Conservation (phyloP, 2,329 filamentous ascomycete genomes). For the Clarireedia hainanense region DNA sequence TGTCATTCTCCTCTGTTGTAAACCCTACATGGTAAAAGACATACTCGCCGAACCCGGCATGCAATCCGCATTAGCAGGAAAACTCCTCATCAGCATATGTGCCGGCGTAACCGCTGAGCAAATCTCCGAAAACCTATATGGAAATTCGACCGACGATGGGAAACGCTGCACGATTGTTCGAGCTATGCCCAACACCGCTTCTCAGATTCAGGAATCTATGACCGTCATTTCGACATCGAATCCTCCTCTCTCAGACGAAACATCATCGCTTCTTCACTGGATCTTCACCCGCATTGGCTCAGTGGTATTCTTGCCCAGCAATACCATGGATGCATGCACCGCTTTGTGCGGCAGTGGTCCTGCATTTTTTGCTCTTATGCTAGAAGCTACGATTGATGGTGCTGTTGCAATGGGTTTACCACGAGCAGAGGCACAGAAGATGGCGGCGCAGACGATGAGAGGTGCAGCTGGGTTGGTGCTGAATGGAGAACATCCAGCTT, state of each 20-base stretch:
- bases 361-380: conserved; percentile 63
- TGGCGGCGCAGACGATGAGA: conserved; percentile 74
- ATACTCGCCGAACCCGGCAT: conserved; percentile 63
- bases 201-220: conserved; percentile 73
- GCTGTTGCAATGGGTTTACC: conserved; percentile 74
- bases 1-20: conserved; percentile 71
- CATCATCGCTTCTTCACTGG: conserved; percentile 57
- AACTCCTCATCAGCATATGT: conserved; percentile 74
- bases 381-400: conserved; percentile 70
- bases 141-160: conserved; percentile 29
- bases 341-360: conserved; percentile 68
- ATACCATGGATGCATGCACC: conserved; percentile 64
- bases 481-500: conserved; percentile 63
- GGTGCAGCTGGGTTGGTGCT: conserved; percentile 64
- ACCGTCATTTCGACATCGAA: conserved; percentile 63
- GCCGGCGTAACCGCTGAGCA: conserved; percentile 67
- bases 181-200: conserved; percentile 80
- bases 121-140: conserved; percentile 46
- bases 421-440: conserved; percentile 61
- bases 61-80: conserved; percentile 64
- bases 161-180: conserved; percentile 37
- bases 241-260: conserved; percentile 47
- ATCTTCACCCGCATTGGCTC: conserved; percentile 70
- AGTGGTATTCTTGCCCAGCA: conserved; percentile 58
- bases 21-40: conserved; percentile 64